Conservation (phyloP, 768 basidiomycete genomes). For the Podaxis sp. region DNA sequence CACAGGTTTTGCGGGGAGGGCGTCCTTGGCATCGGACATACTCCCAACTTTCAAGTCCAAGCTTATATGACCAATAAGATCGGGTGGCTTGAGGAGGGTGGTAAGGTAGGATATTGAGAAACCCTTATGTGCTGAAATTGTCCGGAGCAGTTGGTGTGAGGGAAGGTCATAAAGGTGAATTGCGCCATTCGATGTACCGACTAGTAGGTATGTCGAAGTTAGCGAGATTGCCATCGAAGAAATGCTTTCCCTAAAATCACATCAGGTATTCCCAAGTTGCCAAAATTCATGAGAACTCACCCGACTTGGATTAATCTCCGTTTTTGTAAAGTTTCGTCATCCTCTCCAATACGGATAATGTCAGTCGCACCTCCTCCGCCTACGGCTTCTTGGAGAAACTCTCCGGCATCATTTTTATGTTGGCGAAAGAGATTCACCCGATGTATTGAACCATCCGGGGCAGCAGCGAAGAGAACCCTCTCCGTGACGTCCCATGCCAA, state of each 20-base stretch:
- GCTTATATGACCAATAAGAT: slow-evolving; percentile 78
- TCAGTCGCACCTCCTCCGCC: slow-evolving; percentile 72
- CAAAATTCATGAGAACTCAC: slow-evolving; percentile 32
- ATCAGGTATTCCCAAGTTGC: slow-evolving; percentile 1
- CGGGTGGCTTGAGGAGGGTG: slow-evolving; percentile 81
- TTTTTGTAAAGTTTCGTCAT: slow-evolving; percentile 41
- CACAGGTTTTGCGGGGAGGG: slow-evolving; percentile 62
- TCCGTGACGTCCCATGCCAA: slow-evolving; percentile 82
- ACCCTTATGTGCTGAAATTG: slow-evolving; percentile 68
- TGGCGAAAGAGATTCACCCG: slow-evolving; percentile 77
- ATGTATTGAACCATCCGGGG: slow-evolving; percentile 68
- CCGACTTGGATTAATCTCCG: slow-evolving; percentile 68
- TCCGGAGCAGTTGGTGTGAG: slow-evolving; percentile 85
- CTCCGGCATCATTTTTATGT: slow-evolving; percentile 48
- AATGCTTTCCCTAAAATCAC: slow-evolving; percentile 58
- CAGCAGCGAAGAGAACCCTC: slow-evolving; percentile 85
- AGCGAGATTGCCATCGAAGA: slow-evolving; percentile 73
- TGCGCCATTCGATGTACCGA: slow-evolving; percentile 69
- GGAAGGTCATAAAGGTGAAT: slow-evolving; percentile 84
- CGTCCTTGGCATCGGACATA: slow-evolving; percentile 43
- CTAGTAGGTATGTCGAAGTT: slow-evolving; percentile 73
- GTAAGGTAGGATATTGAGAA: slow-evolving; percentile 66
- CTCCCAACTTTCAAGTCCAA: slow-evolving; percentile 41
- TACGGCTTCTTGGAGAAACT: slow-evolving; percentile 56
- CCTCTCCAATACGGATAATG: slow-evolving; percentile 62